phyloP scores from a whole-genome alignment of 1,284 basidiomycete genomes.

The Coniferiporia sulphurascens region DNA sequence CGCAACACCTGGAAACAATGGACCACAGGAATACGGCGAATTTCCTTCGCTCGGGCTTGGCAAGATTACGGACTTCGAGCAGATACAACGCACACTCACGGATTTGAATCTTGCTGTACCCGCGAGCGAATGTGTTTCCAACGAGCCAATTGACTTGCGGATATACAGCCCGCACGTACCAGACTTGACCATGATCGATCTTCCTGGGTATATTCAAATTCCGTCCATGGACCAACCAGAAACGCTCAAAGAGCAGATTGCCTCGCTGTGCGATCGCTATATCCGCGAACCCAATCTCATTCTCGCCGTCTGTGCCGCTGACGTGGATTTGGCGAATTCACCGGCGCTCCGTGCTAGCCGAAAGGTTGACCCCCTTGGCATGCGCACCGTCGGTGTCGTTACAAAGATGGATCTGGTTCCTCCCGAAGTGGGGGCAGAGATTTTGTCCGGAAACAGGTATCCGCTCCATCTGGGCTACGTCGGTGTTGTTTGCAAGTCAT shows the following conservation, averaged over 20 bases:
- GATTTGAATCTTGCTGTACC: constrained; percentile 96
- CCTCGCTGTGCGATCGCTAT: constrained; percentile 88
- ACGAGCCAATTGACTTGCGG: constrained; percentile 92
- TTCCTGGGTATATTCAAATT: constrained; percentile 97
- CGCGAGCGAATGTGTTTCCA: constrained; percentile 83
- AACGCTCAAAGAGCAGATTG: constrained; percentile 89
- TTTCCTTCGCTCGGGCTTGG: constrained; percentile 89
- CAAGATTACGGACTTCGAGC: constrained; percentile 84
- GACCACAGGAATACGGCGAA: constrained; percentile 85
- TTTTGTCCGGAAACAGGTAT: constrained; percentile 89
- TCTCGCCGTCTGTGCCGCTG: constrained; percentile 95
- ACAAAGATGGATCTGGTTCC: constrained; percentile 99
- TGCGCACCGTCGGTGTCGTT: constrained; percentile 95
- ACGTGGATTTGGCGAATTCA: constrained; percentile 98
- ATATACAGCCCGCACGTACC: constrained; percentile 96
- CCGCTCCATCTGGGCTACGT: constrained; percentile 97
- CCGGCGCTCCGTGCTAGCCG: constrained; percentile 91
- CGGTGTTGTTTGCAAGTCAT: constrained; percentile 89
- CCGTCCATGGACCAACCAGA: constrained; percentile 95
- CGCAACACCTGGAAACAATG: constrained; percentile 41
- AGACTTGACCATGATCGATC: constrained; percentile 94
- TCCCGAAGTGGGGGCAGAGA: constrained; percentile 76
- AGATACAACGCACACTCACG: constrained; percentile 89
- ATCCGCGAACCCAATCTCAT: constrained; percentile 98
- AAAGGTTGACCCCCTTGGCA: constrained; percentile 90